Percentiles rank a stretch among this genome's conserved stretches.
Conservation (phyloP, 2,329 filamentous ascomycete species). For the Annulohypoxylon truncatum region DNA sequence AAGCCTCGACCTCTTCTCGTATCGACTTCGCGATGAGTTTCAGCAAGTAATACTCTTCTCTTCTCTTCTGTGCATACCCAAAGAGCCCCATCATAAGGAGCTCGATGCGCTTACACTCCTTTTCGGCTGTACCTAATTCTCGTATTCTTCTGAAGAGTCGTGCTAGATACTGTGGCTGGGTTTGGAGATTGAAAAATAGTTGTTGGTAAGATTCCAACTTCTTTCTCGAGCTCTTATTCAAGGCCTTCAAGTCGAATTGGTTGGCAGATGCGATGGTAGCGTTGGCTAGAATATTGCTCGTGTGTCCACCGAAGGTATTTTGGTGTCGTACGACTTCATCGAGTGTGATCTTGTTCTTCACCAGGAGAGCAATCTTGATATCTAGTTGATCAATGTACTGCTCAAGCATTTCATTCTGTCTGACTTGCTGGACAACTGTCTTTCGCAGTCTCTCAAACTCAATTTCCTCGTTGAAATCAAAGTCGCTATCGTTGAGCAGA, state of each 20-base stretch:
- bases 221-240: conserved; percentile 95
- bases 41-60: conserved; percentile 96
- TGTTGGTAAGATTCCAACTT: conserved; percentile 98
- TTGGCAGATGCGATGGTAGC: conserved; percentile 89
- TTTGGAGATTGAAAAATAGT: conserved; percentile 96
- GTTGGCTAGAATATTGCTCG: conserved; percentile 86
- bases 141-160: conserved; percentile 86
- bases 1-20: conserved; percentile 84
- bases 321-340: conserved; percentile 98
- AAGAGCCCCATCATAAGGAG: conserved; percentile 96
- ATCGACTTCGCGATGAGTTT: conserved; percentile 87
- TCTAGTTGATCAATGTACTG: conserved; percentile 98
- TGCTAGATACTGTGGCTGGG: conserved; percentile 93
- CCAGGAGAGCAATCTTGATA: conserved; percentile 97
- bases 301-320: conserved; percentile 92
- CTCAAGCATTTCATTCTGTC: conserved; percentile 96
- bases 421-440: conserved; percentile 95
- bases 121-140: conserved; percentile 86
- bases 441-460: conserved; percentile 96
- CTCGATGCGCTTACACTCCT: conserved; percentile 92
- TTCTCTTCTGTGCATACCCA: conserved; percentile 94
- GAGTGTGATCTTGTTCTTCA: conserved; percentile 99
- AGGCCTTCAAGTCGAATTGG: conserved; percentile 93
- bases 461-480: conserved; percentile 98
- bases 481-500: conserved; percentile 95